Conservation (phyloP, 2,329 filamentous ascomycete genomes). For the Pestalotiopsis sp. region DNA sequence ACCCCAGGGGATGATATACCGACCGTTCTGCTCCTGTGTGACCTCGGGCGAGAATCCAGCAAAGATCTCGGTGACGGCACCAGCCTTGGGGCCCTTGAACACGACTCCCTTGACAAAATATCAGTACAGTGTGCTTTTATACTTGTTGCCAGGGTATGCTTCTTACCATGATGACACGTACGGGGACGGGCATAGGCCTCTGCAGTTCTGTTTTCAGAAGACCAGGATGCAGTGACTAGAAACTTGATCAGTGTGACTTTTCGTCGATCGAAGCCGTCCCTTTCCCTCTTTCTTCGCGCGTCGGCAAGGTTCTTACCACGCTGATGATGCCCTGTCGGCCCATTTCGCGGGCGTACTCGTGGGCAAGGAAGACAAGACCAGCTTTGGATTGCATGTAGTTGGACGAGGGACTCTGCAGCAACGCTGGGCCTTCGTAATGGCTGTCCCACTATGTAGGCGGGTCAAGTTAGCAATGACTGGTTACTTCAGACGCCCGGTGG, state of each 20-base stretch:
- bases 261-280: background rate
- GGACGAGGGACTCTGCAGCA: background rate
- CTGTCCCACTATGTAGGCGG: background rate
- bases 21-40: conserved; percentile 29
- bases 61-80: conserved; percentile 44
- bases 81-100: conserved; percentile 32
- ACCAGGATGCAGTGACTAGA: conserved; percentile 16
- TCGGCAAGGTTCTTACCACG: conserved; percentile 1
- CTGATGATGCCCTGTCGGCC: conserved; percentile 12
- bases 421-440: background rate
- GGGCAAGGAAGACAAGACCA: background rate
- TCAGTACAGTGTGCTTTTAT: background rate
- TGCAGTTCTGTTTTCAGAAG: conserved; percentile 20
- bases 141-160: background rate
- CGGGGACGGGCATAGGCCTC: conserved; percentile 13
- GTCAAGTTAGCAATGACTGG: too few relatives aligned
- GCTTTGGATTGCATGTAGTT: conserved; percentile 12
- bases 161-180: conserved; percentile 13
- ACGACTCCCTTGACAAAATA: conserved; percentile 19
- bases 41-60: conserved; percentile 41
- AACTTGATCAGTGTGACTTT: too few relatives aligned
- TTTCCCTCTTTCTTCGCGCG: background rate
- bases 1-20: conserved; percentile 33
- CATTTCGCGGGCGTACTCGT: conserved; percentile 5
- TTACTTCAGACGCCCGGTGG: too few relatives aligned